Evolutionary conservation across 2,329 filamentous ascomycete genomes (phyloP), one percentile per base, ranked within the genome.

Genomic region (Neopestalotiopsis rosae): DNA sequence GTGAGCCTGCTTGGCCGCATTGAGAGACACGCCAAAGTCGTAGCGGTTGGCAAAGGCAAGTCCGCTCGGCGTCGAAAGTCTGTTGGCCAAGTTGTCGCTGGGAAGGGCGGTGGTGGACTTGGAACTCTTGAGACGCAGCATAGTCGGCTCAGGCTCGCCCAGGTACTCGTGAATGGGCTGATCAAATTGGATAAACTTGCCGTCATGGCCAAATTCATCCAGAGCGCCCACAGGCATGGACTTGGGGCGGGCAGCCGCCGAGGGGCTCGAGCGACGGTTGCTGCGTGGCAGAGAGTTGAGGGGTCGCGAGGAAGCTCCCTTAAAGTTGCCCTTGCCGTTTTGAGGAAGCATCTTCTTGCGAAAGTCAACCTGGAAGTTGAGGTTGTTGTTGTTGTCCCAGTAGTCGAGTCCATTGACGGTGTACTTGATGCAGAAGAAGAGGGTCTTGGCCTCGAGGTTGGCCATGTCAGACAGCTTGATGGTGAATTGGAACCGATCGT

Each of bases 341-440:
- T 87, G 86, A 20, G 88, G 84, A 70, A 92, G 87, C 73, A 88
- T 81, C 83, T 93, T 94, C 86, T 95, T 97, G 72, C 87, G 86
- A 83, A 99, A 99, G 79, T 97, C 94, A 67, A 98, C 89, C 80
- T 98, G 95, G 83, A 96, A 99, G 82, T 99, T 98, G 81, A 90
- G 88, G 38, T 86, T 84, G 74, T 86, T 85, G 79, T 99, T 99
- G 86, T 95, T 99, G 82, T 99, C 96, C 96, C 96, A 99, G 80
- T 90, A 93, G 75, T 98, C 95, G 71, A 92, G 87, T 20, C 94
- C 94, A 71, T 91, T 91, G 69, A 97, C 94, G 52, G 84, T 89
- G 81, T 98, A 99, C 65, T 94, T 92, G 65, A 98, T 88, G 81
- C 96, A 98, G 77, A 98, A 90, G 81, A 95, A 94, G 77, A 99